These are phyloP conservation scores for Vitis hybrid DNA, from an alignment of 177 flowering plant genomes.

Conservation along the genomic window DNA sequence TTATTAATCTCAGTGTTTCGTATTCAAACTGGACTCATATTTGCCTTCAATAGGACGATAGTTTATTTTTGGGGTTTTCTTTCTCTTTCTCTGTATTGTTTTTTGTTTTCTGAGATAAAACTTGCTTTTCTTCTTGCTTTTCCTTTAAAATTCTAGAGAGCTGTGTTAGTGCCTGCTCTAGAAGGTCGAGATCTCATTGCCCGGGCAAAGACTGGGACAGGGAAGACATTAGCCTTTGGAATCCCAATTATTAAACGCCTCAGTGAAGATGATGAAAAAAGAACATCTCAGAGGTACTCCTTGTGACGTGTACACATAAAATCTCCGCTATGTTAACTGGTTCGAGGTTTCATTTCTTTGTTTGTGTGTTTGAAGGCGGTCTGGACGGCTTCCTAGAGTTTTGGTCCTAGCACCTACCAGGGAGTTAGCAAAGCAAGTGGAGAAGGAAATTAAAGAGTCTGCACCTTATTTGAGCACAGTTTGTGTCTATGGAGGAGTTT, in stretches of 20 bases:
- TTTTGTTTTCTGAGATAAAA: neutral
- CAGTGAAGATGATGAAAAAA: conserved; percentile 41
- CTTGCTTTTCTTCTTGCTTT: neutral
- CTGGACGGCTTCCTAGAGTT: conserved; percentile 74
- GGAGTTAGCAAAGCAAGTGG: conserved; percentile 97
- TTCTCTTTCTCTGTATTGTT: neutral
- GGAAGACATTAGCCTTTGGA: conserved; percentile 98
- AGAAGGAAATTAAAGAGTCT: conserved; percentile 88
- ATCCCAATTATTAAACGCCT: conserved; percentile 86
- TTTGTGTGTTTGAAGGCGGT: conserved; percentile 42
- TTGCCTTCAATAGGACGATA: no score
- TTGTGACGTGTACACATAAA: neutral
- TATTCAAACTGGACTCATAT: neutral
- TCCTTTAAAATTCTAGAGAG: conserved; percentile 55
- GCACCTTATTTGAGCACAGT: conserved; percentile 89
- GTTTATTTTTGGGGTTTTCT: neutral
- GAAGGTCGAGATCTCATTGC: conserved; percentile 94
- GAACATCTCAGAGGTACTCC: conserved; percentile 47
- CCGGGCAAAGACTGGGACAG: conserved; percentile 99
- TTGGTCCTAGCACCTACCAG: conserved; percentile 93
- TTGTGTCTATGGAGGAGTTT: conserved; percentile 97
- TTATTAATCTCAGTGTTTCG: no score
- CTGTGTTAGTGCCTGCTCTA: conserved; percentile 86
- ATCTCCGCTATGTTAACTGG: neutral
- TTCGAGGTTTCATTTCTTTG: neutral